A percentile compares a stretch with the other conserved stretches of the same genome.
phyloP scores from a whole-genome alignment of 176 grass and related monocot genomes.

The Oryza glaberrima region DNA sequence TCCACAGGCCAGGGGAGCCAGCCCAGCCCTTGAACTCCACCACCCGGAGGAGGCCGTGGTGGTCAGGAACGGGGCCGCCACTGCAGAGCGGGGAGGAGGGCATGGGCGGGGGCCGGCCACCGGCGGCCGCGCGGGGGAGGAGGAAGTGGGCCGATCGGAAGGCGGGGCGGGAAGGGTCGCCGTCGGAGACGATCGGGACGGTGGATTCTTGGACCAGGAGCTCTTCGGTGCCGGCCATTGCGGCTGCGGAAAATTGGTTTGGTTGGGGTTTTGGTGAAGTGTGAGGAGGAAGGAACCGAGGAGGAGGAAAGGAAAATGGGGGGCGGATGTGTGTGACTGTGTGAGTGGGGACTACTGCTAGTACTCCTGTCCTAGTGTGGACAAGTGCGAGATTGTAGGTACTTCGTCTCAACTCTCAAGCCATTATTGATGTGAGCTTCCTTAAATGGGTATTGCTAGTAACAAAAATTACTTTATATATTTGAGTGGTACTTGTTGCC shows the following conservation, averaged over 20 bases:
- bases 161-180: background rate
- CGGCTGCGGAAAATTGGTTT: background rate
- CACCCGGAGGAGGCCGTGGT: slow-evolving; percentile 3
- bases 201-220: slow-evolving; percentile 34
- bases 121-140: background rate
- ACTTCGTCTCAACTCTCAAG: too few relatives aligned
- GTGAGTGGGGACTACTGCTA: too few relatives aligned
- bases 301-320: too few relatives aligned
- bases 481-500: too few relatives aligned
- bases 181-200: background rate
- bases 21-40: slow-evolving; percentile 47
- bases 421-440: too few relatives aligned
- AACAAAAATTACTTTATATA: too few relatives aligned
- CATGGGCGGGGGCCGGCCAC: background rate
- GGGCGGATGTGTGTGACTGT: too few relatives aligned
- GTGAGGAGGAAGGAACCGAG: too few relatives aligned
- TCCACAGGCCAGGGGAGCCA: slow-evolving; percentile 27
- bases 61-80: background rate
- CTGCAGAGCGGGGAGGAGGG: background rate
- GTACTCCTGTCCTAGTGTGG: too few relatives aligned
- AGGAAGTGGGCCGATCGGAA: slow-evolving; percentile 29
- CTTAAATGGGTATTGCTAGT: too few relatives aligned
- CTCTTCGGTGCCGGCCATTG: background rate
- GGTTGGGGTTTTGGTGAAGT: background rate
- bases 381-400: too few relatives aligned